Evolutionary conservation across 2,329 filamentous ascomycete genomes (phyloP), one percentile per base, ranked within the genome.

Genomic region (Talaromyces marneffei): DNA sequence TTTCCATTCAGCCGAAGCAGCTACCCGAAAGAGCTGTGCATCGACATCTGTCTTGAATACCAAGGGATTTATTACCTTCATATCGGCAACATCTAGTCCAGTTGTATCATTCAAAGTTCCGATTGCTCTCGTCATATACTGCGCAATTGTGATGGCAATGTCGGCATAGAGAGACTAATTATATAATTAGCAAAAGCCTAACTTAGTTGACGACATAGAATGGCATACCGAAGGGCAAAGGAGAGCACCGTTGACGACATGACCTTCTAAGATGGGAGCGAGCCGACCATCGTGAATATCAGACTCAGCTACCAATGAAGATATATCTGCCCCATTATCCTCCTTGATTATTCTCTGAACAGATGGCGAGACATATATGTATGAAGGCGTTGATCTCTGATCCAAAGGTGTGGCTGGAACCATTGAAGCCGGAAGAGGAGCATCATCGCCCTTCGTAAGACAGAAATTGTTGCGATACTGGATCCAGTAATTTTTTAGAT

Each of bases 401-500:
- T 18, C n/a, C 2, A 2, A 9, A 20, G 39, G 2, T 20, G 18
- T 23, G 10, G 10, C 35, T 12, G 35, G 4, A 25, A 20, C 23
- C 5, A 23, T 54, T 9, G 5, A 6, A 14, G 31, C 16, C n/a
- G 52, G 23, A 1, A 31, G 63, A 65, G 8, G 9, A 20, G 18
- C 2, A 23, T 42, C 40, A 23, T 88, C 84, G 60, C 80, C 86
- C 79, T 91, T 92, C 63, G 82, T 85, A 33, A 91, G 75, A 33
- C 80, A 83, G 85, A 87, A 91, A 72, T 91, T 86, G 63, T 89
- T 87, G 63, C 80, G 78, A 72, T 89, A 89, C 69, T 85, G 84
- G 16, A 89, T 80, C 87, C 87, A 89, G 74, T 90, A 90, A 66
- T 84, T 85, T 79, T 90, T 90, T 65, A 84, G 78, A 70, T 91